Conservation (phyloP, 768 basidiomycete genomes). For the Pleurotus cornucopiae region DNA sequence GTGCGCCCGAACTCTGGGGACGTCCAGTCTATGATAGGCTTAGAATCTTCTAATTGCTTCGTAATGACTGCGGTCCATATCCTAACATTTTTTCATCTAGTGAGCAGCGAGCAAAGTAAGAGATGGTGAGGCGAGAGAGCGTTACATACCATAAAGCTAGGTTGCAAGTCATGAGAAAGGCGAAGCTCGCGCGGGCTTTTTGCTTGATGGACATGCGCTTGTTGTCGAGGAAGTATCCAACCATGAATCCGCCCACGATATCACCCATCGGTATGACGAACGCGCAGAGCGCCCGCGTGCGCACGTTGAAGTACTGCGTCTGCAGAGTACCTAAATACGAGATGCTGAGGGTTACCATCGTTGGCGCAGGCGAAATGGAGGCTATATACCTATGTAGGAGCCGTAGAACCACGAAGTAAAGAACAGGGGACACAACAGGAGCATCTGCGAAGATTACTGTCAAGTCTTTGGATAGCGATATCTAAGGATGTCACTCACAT, state of each 20-base stretch:
- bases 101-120: not conserved
- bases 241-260: conserved; percentile 24
- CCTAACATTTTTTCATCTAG: conserved; percentile 10
- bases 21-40: conserved; percentile 29
- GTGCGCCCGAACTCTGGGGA: conserved; percentile 24
- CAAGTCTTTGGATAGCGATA: not conserved
- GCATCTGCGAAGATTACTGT: conserved; percentile 15
- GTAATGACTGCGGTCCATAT: conserved; percentile 27
- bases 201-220: conserved; percentile 24
- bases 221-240: conserved; percentile 27
- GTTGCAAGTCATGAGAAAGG: conserved; percentile 24
- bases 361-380: not conserved
- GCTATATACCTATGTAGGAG: conserved; percentile 21
- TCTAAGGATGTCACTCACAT: conserved; percentile 13
- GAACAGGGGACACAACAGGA: conserved; percentile 26
- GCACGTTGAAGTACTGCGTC: conserved; percentile 28
- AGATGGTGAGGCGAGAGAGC: not conserved
- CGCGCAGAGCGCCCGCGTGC: conserved; percentile 24
- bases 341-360: not conserved
- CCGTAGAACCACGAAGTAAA: conserved; percentile 31
- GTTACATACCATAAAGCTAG: conserved; percentile 20
- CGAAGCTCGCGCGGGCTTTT: conserved; percentile 25
- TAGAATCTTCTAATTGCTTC: conserved; percentile 23
- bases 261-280: conserved; percentile 25
- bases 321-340: conserved; percentile 21